Conservation (phyloP, 2,329 filamentous ascomycete species). For the Calonectria pseudoturangicola region DNA sequence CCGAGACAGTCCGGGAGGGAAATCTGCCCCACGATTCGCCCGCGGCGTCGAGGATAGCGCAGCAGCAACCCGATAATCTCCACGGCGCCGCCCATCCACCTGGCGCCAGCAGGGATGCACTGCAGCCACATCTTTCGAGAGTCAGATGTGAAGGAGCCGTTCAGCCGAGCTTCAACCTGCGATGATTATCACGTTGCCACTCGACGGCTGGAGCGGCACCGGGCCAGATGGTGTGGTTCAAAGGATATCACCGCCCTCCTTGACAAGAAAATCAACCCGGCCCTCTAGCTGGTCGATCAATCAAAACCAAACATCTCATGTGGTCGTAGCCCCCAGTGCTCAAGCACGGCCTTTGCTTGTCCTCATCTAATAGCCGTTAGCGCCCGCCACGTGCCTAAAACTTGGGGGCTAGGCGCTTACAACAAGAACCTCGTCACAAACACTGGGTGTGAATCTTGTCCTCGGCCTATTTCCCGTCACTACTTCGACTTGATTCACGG, state of each 20-base stretch:
- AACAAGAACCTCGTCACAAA: not conserved
- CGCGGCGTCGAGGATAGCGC: not conserved
- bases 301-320: not conserved
- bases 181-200: no score
- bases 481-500: not conserved
- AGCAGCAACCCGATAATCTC: conserved; percentile 7
- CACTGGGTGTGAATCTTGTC: no score
- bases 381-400: conserved; percentile 1
- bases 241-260: not conserved
- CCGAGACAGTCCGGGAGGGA: not conserved
- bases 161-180: no score
- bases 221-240: not conserved
- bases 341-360: conserved; percentile 5
- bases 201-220: no score
- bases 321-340: not conserved
- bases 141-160: not conserved
- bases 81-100: not conserved
- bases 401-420: not conserved
- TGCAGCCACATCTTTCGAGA: not conserved
- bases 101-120: conserved; percentile 4
- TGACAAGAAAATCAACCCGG: no score
- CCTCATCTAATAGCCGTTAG: conserved; percentile 8
- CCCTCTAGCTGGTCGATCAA: not conserved
- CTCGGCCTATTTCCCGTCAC: not conserved
- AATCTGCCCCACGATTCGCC: not conserved